Evolutionary conservation across 1,284 basidiomycete species (phyloP).

Genomic region (Leccinum olivaceoglutinosum): DNA sequence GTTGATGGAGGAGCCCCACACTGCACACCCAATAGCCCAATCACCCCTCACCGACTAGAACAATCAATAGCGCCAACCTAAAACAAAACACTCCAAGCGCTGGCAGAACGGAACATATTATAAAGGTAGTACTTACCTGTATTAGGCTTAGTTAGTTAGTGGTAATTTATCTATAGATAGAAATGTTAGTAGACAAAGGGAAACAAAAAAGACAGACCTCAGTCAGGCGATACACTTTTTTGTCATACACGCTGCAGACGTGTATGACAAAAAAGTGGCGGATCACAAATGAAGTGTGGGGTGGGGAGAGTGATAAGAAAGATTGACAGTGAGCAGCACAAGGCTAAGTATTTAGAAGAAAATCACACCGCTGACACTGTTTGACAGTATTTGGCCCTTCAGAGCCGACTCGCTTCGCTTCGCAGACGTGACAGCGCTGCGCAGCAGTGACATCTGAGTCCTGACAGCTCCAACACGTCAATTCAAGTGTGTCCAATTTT

Average conservation of each 20-base stretch:
- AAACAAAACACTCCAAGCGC: not conserved
- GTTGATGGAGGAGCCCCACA: not conserved
- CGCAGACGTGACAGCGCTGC: too few relatives aligned
- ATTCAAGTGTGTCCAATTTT: too few relatives aligned
- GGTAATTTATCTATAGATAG: not conserved
- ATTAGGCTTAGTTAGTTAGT: not conserved
- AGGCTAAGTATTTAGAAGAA: not conserved
- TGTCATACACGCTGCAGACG: not conserved
- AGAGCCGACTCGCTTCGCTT: too few relatives aligned
- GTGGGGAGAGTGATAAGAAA: not conserved
- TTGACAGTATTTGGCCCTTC: too few relatives aligned
- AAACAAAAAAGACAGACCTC: not conserved
- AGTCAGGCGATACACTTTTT: not conserved
- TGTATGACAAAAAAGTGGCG: not conserved
- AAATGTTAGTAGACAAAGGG: not conserved
- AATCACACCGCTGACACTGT: not conserved
- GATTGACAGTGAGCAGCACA: not conserved
- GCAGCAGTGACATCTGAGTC: too few relatives aligned
- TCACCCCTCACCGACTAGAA: not conserved
- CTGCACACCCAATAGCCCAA: not conserved
- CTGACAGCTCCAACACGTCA: too few relatives aligned
- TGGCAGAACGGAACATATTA: not conserved
- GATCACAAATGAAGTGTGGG: not conserved
- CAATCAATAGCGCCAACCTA: not conserved
- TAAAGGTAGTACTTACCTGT: not conserved